These are phyloP conservation scores for Zelonia costaricensis DNA, from an alignment of 208 protist species.

Conservation along the genomic window DNA sequence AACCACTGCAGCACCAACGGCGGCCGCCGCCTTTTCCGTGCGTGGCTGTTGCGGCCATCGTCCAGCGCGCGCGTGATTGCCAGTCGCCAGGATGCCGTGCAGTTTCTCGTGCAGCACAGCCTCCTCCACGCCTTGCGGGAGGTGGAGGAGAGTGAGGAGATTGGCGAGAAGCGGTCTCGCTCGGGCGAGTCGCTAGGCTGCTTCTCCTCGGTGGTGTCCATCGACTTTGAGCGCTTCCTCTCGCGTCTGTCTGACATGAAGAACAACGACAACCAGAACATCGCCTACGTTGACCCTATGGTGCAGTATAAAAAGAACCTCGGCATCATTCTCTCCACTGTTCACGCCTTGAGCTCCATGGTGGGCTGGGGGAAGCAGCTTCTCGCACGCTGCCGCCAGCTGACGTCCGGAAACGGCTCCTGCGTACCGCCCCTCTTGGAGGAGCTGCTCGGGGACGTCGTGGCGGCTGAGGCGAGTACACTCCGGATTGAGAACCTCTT, in stretches of 20 bases:
- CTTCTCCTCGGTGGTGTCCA: constrained; percentile 21
- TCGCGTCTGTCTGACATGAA: constrained; percentile 81
- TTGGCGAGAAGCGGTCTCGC: constrained; percentile 32
- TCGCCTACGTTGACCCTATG: constrained; percentile 87
- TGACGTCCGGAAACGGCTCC: constrained; percentile 3
- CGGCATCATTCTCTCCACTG: constrained; percentile 62
- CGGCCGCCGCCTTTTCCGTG: constrained; percentile 76
- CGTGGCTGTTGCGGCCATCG: constrained; percentile 84
- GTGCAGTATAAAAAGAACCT: constrained; percentile 86
- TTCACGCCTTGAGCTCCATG: constrained; percentile 68
- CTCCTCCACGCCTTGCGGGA: constrained; percentile 10
- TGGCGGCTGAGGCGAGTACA: constrained; percentile 37
- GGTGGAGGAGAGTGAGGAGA: constrained; percentile 8
- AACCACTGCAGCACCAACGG: constrained; percentile 79
- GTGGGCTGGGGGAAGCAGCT: constrained; percentile 54
- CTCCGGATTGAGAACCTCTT: constrained; percentile 59
- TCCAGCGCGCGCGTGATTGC: constrained; percentile 54
- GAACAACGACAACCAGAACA: constrained; percentile 34
- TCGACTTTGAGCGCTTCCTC: constrained; percentile 86
- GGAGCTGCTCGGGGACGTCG: constrained; percentile 58
- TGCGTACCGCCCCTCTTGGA: constrained; percentile 48
- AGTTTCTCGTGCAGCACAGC: constrained; percentile 46
- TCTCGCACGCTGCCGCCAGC: constrained; percentile 14
- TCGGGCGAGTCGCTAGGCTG: constrained; percentile 11
- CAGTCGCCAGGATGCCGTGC: constrained; percentile 59